phyloP scores from a whole-genome alignment of 352 stramenopile species.

The Saprolegnia parasitica region DNA sequence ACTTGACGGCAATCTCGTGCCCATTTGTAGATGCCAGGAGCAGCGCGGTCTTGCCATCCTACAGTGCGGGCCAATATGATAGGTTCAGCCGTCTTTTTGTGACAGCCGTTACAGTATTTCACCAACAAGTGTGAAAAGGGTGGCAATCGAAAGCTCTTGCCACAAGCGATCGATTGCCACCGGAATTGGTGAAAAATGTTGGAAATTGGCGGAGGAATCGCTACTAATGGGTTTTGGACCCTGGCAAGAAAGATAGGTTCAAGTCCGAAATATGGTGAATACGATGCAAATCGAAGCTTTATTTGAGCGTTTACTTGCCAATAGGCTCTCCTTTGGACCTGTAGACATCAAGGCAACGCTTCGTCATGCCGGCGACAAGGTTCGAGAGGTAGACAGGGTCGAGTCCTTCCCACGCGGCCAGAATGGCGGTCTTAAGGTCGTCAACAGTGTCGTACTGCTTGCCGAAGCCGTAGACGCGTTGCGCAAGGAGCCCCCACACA shows the following conservation, averaged over 20 bases:
- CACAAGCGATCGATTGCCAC: background rate
- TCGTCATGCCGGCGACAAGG: background rate
- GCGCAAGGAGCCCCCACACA: constrained; percentile 17
- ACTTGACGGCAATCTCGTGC: no score
- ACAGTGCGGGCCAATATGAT: background rate
- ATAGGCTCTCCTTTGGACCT: background rate
- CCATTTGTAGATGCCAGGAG: no score
- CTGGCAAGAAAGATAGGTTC: no score
- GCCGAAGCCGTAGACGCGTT: constrained; percentile 6
- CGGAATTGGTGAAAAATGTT: background rate
- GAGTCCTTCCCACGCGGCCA: constrained; percentile 7
- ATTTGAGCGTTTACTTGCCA: background rate
- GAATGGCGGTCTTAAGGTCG: constrained; percentile 7
- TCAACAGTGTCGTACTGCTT: background rate
- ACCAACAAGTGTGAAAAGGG: background rate
- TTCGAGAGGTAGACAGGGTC: background rate
- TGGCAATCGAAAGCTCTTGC: background rate
- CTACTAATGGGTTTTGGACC: no score
- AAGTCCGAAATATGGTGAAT: no score
- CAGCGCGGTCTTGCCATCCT: no score
- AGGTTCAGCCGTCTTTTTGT: background rate
- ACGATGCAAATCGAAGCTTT: no score
- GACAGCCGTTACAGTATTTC: background rate
- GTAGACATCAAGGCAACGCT: constrained; percentile 8
- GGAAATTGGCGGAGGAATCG: background rate